These are phyloP conservation scores for Saksenaea vasiformis DNA, from an alignment of 371 early-diverging fungal species.

Conservation along the genomic window DNA sequence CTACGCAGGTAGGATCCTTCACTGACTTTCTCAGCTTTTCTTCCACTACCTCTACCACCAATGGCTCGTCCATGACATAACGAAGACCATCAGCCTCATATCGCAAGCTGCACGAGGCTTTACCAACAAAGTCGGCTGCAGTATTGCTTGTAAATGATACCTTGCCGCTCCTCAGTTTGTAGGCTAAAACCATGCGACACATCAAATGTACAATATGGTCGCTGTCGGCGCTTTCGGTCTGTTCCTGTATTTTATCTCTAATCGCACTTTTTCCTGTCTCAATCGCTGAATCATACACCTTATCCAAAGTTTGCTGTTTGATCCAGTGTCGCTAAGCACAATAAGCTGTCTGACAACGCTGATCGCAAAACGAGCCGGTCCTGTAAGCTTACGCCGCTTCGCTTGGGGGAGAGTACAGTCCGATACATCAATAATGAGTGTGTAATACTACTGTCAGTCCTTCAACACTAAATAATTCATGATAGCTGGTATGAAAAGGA, in stretches of 20 bases:
- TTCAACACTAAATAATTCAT: no score
- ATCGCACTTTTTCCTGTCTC: neutral
- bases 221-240: neutral
- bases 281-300: neutral
- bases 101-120: neutral
- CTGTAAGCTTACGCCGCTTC: slow-evolving; percentile 9
- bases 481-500: no score
- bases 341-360: neutral
- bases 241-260: neutral
- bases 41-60: slow-evolving; percentile 18
- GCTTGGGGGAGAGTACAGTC: slow-evolving; percentile 10
- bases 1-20: slow-evolving; percentile 3
- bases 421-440: slow-evolving; percentile 12
- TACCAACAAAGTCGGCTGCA: neutral
- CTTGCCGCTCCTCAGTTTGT: slow-evolving; percentile 11
- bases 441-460: no score
- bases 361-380: slow-evolving; percentile 2
- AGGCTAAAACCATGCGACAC: slow-evolving; percentile 17
- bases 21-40: slow-evolving; percentile 7
- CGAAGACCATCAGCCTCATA: neutral
- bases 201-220: slow-evolving; percentile 7
- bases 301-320: slow-evolving; percentile 1
- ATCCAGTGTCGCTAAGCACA: neutral
- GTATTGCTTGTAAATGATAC: slow-evolving; percentile 4
- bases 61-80: slow-evolving; percentile 15